These are phyloP conservation scores for Phytophthora pistaciae DNA, from an alignment of 352 stramenopile genomes.

Conservation along the genomic window DNA sequence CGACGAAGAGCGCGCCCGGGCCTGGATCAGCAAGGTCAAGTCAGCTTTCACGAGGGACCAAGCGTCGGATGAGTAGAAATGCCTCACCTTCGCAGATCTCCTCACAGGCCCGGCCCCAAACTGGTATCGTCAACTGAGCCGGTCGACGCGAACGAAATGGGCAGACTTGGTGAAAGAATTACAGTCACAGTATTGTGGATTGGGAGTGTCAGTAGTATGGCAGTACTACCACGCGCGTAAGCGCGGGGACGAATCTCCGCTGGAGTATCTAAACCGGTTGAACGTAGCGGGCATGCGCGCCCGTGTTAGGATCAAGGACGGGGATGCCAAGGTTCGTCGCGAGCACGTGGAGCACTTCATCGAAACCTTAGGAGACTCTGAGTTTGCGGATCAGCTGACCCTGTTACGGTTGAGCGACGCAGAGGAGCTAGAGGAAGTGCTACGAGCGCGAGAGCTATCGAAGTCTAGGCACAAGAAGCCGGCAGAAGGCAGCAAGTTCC, in stretches of 20 bases:
- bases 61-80: not conserved
- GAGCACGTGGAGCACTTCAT: no score
- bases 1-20: constrained; percentile 3
- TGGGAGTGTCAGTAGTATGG: not conserved
- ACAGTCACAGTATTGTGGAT: constrained; percentile 9
- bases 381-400: no score
- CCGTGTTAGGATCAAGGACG: constrained; percentile 8
- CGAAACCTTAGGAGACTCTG: no score
- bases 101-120: not conserved
- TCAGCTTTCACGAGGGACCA: constrained; percentile 5
- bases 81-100: constrained; percentile 6
- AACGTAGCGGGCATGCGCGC: constrained; percentile 13
- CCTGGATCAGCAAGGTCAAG: constrained; percentile 5
- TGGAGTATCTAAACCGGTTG: constrained; percentile 13
- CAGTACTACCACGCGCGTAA: constrained; percentile 20
- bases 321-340: not conserved
- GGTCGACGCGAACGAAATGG: not conserved
- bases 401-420: constrained; percentile 1
- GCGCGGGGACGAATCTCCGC: constrained; percentile 4
- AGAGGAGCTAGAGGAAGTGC: not conserved
- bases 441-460: constrained; percentile 1
- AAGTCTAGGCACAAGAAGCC: constrained; percentile 4
- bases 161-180: not conserved
- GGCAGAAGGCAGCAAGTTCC: not conserved
- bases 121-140: constrained; percentile 9